A percentile compares a stretch with the other conserved stretches of the same genome.
Evolutionary conservation across 768 basidiomycete species (phyloP).

Genomic region (Phylloporus rhodoxanthus): DNA sequence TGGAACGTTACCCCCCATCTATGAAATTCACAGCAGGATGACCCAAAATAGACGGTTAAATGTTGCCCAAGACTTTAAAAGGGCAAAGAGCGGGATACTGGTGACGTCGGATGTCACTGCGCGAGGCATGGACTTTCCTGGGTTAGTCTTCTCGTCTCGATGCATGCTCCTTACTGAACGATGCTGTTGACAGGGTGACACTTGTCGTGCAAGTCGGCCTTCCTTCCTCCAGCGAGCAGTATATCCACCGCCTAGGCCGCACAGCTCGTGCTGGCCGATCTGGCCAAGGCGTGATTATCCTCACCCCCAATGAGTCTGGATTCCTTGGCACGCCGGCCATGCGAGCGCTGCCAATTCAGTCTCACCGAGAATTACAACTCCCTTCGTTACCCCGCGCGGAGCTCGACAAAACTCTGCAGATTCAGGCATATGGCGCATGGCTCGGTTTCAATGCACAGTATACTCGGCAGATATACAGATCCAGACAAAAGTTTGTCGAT

Average conservation of each 20-base stretch:
- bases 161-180: conserved; percentile 5
- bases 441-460: conserved; percentile 52
- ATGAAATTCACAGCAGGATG: conserved; percentile 55
- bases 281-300: conserved; percentile 53
- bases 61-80: conserved; percentile 46
- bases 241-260: conserved; percentile 73
- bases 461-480: conserved; percentile 35
- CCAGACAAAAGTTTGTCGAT: conserved; percentile 35
- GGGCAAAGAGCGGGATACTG: conserved; percentile 39
- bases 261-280: conserved; percentile 69
- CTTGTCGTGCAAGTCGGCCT: conserved; percentile 59
- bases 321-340: conserved; percentile 43
- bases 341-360: conserved; percentile 36
- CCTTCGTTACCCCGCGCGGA: conserved; percentile 19
- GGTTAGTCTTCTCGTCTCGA: conserved; percentile 27
- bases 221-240: conserved; percentile 67
- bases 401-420: conserved; percentile 39
- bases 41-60: conserved; percentile 43
- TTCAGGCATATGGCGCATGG: conserved; percentile 48
- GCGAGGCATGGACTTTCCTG: conserved; percentile 65
- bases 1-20: conserved; percentile 33
- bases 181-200: conserved; percentile 39
- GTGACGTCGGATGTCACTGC: conserved; percentile 56
- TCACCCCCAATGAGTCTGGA: conserved; percentile 44
- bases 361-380: conserved; percentile 19